Conservation (phyloP, 495 filamentous ascomycete species). For the Penicillium diatomitis region DNA sequence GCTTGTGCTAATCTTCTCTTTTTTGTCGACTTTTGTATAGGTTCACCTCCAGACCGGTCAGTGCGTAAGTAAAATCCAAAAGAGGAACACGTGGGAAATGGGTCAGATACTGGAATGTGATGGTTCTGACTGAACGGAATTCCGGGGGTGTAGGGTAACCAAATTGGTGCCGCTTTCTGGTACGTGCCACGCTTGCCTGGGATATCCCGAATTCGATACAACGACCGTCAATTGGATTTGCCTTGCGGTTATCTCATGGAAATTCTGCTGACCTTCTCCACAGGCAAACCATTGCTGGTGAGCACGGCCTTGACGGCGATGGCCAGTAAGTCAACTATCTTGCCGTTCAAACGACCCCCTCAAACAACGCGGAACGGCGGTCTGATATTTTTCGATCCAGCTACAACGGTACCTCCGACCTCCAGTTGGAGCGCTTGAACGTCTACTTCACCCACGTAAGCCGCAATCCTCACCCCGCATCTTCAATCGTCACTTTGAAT, state of each 20-base stretch:
- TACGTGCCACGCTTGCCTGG: conserved; percentile 30
- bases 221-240: conserved; percentile 9
- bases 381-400: conserved; percentile 40
- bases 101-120: conserved; percentile 3
- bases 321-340: conserved; percentile 58
- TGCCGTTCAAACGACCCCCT: background rate
- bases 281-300: conserved; percentile 94
- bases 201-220: conserved; percentile 3
- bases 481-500: background rate
- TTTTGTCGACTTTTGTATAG: conserved; percentile 41
- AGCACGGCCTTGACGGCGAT: conserved; percentile 96
- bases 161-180: conserved; percentile 99
- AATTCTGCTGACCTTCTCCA: conserved; percentile 22
- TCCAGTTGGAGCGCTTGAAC: conserved; percentile 99
- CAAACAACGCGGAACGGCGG: conserved; percentile 13
- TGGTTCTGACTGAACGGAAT: conserved; percentile 19
- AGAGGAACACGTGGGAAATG: conserved; percentile 1
- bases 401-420: conserved; percentile 95
- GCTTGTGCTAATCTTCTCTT: conserved; percentile 29
- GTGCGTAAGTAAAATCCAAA: conserved; percentile 57
- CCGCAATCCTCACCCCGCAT: background rate
- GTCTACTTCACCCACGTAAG: conserved; percentile 99
- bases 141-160: conserved; percentile 70
- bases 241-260: background rate
- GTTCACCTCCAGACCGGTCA: conserved; percentile 99